Base-by-base conservation (phyloP, 192 early-diverging fungal genomes). In the Gryganskiella cystojenkinii region DNA sequence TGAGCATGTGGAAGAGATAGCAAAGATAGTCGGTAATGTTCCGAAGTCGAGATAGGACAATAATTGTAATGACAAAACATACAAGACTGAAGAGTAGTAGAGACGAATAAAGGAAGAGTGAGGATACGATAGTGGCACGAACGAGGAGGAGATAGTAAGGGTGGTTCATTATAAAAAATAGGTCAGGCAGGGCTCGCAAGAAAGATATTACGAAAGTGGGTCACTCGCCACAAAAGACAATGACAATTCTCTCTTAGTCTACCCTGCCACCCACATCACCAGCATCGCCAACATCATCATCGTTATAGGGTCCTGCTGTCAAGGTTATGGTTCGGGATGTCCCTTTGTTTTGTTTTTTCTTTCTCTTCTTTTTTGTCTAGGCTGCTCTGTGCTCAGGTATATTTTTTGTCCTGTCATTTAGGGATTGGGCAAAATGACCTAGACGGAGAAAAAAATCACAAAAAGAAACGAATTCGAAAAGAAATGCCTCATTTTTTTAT, bases 401-500 rank as follows among this genome's bases (percentile, higher is more conserved):
- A 11, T 50, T 8, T 22, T 50, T 13, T 50, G 20, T 50, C 28
- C 30, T 28, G 19, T 31, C 53, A 19, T 7, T n/a, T 30, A n/a
- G 19, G n/a, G n/a, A n/a, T n/a, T n/a, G 17, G 56, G 4, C 34
- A 27, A 9, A n/a, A 35, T 9, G n/a, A n/a, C n/a, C n/a, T n/a
- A n/a, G n/a, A n/a, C n/a, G n/a, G n/a, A 57, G 30, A 57, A 42
- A 37, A 40, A 57, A 42, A 57, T n/a, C 22, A 5, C 34, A 37
- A 34, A 57, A 42, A 37, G 33, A n/a, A 42, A 19, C 7, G n/a
- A 35, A 57, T 20, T n/a, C n/a, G 56, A 35, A 57, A 57, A 37
- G 40, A 54, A 54, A 54, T 54, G 52, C 52, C 52, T 54, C 52
- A 54, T 53, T 53, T 11, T 56, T 37, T 34, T 11, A 35, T 31